Base-by-base conservation (phyloP, 441 rosid genomes). In the Capsella rubella region DNA sequence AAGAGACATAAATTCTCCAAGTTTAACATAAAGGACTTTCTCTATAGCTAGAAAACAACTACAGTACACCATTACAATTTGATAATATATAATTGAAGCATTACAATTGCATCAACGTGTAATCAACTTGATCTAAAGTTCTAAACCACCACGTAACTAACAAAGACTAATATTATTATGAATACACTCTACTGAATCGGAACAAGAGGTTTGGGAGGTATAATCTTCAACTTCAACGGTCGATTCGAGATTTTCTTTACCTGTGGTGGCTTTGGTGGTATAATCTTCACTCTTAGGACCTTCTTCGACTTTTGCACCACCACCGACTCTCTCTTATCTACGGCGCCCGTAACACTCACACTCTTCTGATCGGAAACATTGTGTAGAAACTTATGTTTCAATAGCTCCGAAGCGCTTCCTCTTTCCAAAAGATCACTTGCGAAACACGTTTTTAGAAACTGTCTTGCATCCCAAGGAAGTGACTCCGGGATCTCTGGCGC, bases 321-420 rank as follows among this genome's bases (percentile, higher is more conserved):
- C 67, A 53, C 66, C 76, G 77, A 71, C 55, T 32, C 34, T 11
- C 47, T 62, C 32, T n/a, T 7, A 43, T 27, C 53, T 71, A 53
- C 69, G 13, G 79, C 76, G 10, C 76, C 84, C 53, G 43, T 67
- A 51, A 58, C 78, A 3, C 5, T 42, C 52, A 37, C 28, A 18
- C 13, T 60, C 62, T 49, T 66, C 54, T 78, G 6, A 45, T 63
- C 64, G 16, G 68, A 60, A 60, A 18, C 55, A 70, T 3, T 58
- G 3, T 2, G 18, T 1, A 62, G 31, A 14, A 62, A 69, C 3
- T 10, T 25, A 62, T 75, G 60, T 8, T 40, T 32, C 59, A 69
- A 67, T 8, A 75, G 3, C 40, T 15, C 52, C 16, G 4, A 54
- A 14, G 74, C 74, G 3, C 28, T 75, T 75, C 74, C 60, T 75